Conservation (phyloP, 805 yeast genomes). For the Metschnikowia arizonensis region DNA sequence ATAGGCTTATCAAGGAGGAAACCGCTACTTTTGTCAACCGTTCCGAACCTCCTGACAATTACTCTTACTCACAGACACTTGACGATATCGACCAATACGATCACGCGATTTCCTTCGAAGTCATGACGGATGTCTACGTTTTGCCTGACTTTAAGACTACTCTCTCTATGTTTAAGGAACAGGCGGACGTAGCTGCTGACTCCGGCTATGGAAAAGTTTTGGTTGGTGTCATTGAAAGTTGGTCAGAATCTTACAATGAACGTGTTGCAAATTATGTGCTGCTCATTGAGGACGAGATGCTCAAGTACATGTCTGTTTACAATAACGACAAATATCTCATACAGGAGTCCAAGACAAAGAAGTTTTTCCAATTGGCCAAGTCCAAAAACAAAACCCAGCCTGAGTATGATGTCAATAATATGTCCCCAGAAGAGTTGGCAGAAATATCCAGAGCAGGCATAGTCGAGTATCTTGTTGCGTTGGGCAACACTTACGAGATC, state of each 20-base stretch:
- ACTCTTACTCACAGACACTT: constrained; percentile 48
- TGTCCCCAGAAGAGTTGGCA: constrained; percentile 37
- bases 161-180: constrained; percentile 81
- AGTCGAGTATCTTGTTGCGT: constrained; percentile 73
- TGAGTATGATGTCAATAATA: constrained; percentile 32
- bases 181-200: constrained; percentile 82
- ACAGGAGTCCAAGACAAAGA: constrained; percentile 43
- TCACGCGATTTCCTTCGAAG: constrained; percentile 28
- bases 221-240: constrained; percentile 71
- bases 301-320: constrained; percentile 39
- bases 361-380: constrained; percentile 26
- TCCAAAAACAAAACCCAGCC: constrained; percentile 14
- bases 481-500: constrained; percentile 83
- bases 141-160: constrained; percentile 77
- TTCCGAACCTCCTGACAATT: constrained; percentile 67
- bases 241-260: constrained; percentile 54
- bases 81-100: constrained; percentile 39
- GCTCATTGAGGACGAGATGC: constrained; percentile 45
- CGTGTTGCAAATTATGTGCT: constrained; percentile 63
- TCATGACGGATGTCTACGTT: constrained; percentile 48
- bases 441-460: constrained; percentile 57
- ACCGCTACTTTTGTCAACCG: constrained; percentile 60
- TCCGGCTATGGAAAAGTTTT: constrained; percentile 77
- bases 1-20: constrained; percentile 63
- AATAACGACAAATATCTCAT: constrained; percentile 35